Evolutionary conservation across 208 protist species (phyloP).

Genomic region (Acanthamoeba lenticulata): DNA sequence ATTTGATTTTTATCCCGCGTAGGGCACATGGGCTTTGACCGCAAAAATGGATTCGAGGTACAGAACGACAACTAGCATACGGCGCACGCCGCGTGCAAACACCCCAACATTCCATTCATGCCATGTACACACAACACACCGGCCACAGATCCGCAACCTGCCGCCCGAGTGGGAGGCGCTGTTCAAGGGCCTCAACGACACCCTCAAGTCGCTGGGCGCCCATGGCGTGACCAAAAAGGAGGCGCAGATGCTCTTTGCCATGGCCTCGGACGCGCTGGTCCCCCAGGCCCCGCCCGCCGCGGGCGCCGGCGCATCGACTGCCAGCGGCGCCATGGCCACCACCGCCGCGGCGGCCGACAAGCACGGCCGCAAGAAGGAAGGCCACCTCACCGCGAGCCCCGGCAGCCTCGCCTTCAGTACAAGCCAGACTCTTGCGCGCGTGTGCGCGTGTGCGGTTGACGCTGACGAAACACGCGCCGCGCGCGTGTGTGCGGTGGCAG

Average conservation of each 20-base stretch:
- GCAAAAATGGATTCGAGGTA: conserved; percentile 31
- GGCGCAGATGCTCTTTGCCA: conserved; percentile 42
- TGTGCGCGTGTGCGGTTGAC: too few species aligned
- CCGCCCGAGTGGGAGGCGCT: neutral
- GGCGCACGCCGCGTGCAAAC: neutral
- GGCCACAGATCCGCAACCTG: neutral
- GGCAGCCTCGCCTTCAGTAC: too few species aligned
- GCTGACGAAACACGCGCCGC: too few species aligned
- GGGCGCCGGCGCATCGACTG: neutral
- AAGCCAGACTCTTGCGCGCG: too few species aligned
- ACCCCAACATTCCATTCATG: too few species aligned
- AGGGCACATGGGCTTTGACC: conserved; percentile 40
- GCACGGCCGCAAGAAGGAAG: too few species aligned
- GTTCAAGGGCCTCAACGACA: conserved; percentile 42
- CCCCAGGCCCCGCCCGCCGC: neutral
- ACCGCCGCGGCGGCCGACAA: too few species aligned
- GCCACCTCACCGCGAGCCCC: too few species aligned
- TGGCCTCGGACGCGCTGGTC: neutral
- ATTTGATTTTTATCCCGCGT: neutral
- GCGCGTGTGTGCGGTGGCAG: too few species aligned
- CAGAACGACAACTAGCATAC: neutral
- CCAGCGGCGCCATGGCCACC: too few species aligned
- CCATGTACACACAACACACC: neutral
- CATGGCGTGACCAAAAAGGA: conserved; percentile 13
- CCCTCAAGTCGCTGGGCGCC: neutral